Conservation (phyloP, 2,329 filamentous ascomycete species). For the Aspergillus glaucus region DNA sequence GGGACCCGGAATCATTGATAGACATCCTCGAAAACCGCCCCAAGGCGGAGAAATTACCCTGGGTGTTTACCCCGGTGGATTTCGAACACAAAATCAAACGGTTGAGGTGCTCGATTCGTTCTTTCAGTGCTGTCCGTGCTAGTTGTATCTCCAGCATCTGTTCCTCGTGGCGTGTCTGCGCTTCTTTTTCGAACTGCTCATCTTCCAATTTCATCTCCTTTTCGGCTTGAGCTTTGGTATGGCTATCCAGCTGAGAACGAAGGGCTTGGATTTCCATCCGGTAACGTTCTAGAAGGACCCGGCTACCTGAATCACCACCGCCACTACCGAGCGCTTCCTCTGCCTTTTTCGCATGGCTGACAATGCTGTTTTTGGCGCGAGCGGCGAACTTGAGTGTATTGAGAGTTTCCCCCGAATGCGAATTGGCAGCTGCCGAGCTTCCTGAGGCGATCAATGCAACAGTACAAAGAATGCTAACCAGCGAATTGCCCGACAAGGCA, state of each 20-base stretch:
- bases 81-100: slow-evolving; percentile 92
- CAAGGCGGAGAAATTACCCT: slow-evolving; percentile 63
- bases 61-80: slow-evolving; percentile 83
- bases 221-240: slow-evolving; percentile 62
- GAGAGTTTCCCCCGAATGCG: slow-evolving; percentile 78
- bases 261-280: slow-evolving; percentile 86
- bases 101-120: slow-evolving; percentile 95
- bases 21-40: slow-evolving; percentile 60
- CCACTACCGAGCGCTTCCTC: slow-evolving; percentile 77
- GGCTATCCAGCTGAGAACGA: slow-evolving; percentile 71
- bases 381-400: slow-evolving; percentile 97
- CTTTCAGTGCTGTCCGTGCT: slow-evolving; percentile 88
- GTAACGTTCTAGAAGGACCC: slow-evolving; percentile 86
- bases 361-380: slow-evolving; percentile 93
- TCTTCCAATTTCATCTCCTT: slow-evolving; percentile 59
- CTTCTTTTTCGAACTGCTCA: slow-evolving; percentile 73
- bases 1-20: slow-evolving; percentile 33
- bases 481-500: slow-evolving; percentile 83
- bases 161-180: slow-evolving; percentile 82
- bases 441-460: slow-evolving; percentile 80
- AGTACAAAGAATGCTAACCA: slow-evolving; percentile 96
- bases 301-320: slow-evolving; percentile 72
- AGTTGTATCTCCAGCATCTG: slow-evolving; percentile 99
- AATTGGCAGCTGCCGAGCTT: slow-evolving; percentile 63
- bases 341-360: slow-evolving; percentile 91